Percentiles rank a stretch among this genome's conserved stretches.
Conservation (phyloP, 2,329 filamentous ascomycete species). For the Amesomyces nigricolor region DNA sequence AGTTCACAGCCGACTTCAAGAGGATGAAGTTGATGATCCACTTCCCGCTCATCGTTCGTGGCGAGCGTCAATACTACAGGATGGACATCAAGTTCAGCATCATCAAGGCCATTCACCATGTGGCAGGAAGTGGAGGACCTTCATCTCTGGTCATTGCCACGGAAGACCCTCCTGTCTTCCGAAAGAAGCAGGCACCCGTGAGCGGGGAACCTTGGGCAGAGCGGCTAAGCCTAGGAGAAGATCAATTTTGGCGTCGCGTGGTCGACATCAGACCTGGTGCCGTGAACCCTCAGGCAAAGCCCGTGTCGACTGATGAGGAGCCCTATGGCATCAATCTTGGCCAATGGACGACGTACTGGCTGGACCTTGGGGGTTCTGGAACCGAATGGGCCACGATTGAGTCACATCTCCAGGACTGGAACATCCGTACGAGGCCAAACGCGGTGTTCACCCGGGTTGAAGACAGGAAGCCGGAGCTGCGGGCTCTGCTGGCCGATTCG, state of each 20-base stretch:
- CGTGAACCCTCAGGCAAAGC: constrained; percentile 30
- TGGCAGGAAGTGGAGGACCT: constrained; percentile 29
- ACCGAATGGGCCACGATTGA: constrained; percentile 40
- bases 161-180: constrained; percentile 45
- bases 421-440: constrained; percentile 46
- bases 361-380: constrained; percentile 36
- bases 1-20: constrained; percentile 31
- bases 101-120: constrained; percentile 40
- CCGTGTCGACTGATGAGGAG: constrained; percentile 37
- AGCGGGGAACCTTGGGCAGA: constrained; percentile 32
- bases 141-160: constrained; percentile 44
- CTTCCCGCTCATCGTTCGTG: constrained; percentile 28
- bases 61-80: constrained; percentile 32
- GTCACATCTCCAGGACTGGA: constrained; percentile 63
- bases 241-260: constrained; percentile 45
- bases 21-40: constrained; percentile 28
- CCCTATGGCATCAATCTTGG: constrained; percentile 46
- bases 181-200: constrained; percentile 34
- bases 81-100: constrained; percentile 41
- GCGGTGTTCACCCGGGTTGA: constrained; percentile 38
- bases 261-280: constrained; percentile 40
- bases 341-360: constrained; percentile 51
- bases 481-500: constrained; percentile 36
- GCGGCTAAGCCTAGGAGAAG: constrained; percentile 35
- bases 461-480: constrained; percentile 35